Conservation (phyloP, 352 stramenopile species). For the Phytophthora quininea region DNA sequence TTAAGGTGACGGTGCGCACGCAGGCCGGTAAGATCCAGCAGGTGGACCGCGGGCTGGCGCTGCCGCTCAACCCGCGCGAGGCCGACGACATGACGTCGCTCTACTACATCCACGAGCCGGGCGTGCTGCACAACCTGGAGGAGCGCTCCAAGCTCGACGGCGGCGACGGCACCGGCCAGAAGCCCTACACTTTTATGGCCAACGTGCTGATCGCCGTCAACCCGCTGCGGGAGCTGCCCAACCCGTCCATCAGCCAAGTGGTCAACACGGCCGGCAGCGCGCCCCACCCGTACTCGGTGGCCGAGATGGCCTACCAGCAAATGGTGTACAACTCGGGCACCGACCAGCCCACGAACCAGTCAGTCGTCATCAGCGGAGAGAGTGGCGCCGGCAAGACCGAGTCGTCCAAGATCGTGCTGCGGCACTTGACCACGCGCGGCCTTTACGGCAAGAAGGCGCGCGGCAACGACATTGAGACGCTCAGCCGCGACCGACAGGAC, state of each 20-base stretch:
- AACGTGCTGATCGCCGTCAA: conserved; percentile 94
- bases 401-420: conserved; percentile 91
- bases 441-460: conserved; percentile 88
- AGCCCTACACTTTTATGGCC: conserved; percentile 94
- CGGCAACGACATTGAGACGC: conserved; percentile 70
- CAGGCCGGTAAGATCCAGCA: conserved; percentile 86
- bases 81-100: conserved; percentile 95
- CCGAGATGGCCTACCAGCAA: conserved; percentile 92
- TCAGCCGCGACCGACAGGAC: conserved; percentile 56
- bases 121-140: conserved; percentile 96
- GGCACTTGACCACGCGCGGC: conserved; percentile 86
- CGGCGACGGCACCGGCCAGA: conserved; percentile 64
- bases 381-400: conserved; percentile 91
- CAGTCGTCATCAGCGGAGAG: conserved; percentile 87
- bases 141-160: conserved; percentile 89
- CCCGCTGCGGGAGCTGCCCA: conserved; percentile 82
- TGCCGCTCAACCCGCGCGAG: conserved; percentile 84
- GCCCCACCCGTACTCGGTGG: conserved; percentile 88
- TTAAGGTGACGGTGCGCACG: conserved; percentile 88
- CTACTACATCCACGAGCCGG: conserved; percentile 94
- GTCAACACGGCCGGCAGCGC: conserved; percentile 73
- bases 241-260: conserved; percentile 82
- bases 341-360: conserved; percentile 87
- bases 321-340: conserved; percentile 90
- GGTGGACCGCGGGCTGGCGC: conserved; percentile 73